These are phyloP conservation scores for Metrosideros polymorpha DNA, from an alignment of 441 rosid genomes.

Conservation along the genomic window DNA sequence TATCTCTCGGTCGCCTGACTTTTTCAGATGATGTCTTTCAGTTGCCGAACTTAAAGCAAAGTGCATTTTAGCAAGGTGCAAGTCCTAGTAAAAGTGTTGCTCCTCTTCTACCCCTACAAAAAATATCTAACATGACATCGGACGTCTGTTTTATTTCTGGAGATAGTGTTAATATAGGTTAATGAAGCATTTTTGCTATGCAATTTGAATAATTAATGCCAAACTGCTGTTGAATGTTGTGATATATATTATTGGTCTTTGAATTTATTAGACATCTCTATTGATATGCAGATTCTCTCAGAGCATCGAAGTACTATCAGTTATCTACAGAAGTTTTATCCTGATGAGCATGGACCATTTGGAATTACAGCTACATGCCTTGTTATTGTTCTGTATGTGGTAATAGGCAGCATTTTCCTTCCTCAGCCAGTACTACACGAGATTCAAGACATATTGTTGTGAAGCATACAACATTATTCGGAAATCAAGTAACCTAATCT, in stretches of 20 bases:
- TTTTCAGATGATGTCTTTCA: not conserved
- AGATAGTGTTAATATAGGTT: not conserved
- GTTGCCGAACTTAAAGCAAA: not conserved
- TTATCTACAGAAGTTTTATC: constrained; percentile 91
- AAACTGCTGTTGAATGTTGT: not conserved
- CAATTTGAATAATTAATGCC: not conserved
- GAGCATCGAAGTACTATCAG: constrained; percentile 91
- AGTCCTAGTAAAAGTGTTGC: not conserved
- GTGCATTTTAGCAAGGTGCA: not conserved
- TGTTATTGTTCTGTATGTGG: not conserved
- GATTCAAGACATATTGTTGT: constrained; percentile 96
- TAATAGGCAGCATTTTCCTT: not conserved
- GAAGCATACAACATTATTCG: constrained; percentile 98
- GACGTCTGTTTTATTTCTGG: too few species aligned
- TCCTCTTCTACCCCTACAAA: too few species aligned
- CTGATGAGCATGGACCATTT: constrained; percentile 92
- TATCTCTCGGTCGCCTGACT: not conserved
- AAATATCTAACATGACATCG: too few species aligned
- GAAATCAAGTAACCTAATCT: constrained; percentile 89
- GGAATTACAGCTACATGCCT: constrained; percentile 94
- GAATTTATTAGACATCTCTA: not conserved
- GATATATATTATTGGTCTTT: not conserved
- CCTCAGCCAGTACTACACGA: constrained; percentile 88
- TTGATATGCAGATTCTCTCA: constrained; percentile 61
- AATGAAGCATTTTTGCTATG: not conserved